Base-by-base conservation (phyloP, 2,329 filamentous ascomycete genomes). In the Berkeleyomyces basicola region DNA sequence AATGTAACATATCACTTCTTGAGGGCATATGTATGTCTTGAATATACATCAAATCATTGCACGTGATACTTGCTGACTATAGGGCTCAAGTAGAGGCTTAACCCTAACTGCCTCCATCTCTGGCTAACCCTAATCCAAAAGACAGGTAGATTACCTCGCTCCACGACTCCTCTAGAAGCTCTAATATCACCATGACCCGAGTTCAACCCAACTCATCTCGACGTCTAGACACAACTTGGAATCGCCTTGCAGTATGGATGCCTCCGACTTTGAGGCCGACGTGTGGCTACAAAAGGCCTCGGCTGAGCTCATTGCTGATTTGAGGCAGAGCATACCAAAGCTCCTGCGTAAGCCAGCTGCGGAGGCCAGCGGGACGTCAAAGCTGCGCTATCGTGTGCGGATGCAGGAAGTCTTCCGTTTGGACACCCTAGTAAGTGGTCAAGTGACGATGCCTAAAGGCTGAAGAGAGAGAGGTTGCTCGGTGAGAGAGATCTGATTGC, bases 281-380 rank as follows among this genome's bases (percentile, higher is more conserved):
- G 74, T 84, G 62, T 79, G 82, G 70, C 77, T 86, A 62, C 82
- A 85, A 67, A 82, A 79, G 68, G 74, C 79, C 62, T 84, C 84
- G 1, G 74, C 72, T 7, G 81, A 84, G 64, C 75, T 86, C 64
- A 76, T 67, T 16, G 72, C 73, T 59, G 81, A 85, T 66, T 79
- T 86, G 67, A 77, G 82, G 70, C 72, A 72, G 61, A 78, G 78
- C 4, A 71, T 86, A 3, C 71, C 67, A 1, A 74, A 75, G 1
- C 80, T 84, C 65, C 73, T 84, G 4, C 77, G 77, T 67, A 82
- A 79, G 66, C 73, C 74, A 1, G 33, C 31, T 14, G 76, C 47
- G 3, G 61, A 79, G 66, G 76, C 73, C 58, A 72, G 76, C 62
- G 75, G 75, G 31, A 70, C 70, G 31, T 69, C 68, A 3, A 70